A percentile compares a stretch with the other conserved stretches of the same genome.
phyloP scores from a whole-genome alignment of 345 rosid species.

The Gynandropsis gynandra region DNA sequence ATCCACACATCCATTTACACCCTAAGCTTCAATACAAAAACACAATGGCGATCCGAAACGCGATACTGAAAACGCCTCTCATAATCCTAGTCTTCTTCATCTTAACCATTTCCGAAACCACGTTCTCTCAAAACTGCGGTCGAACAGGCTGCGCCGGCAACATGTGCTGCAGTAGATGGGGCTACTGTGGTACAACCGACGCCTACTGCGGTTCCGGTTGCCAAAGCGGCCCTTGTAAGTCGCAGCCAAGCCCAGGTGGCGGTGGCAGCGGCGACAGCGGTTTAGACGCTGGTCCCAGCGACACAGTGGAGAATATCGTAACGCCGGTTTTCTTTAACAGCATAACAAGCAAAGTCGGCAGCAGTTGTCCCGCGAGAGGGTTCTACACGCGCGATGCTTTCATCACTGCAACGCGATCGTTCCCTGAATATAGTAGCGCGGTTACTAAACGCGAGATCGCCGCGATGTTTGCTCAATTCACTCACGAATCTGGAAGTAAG shows the following conservation, averaged over 20 bases:
- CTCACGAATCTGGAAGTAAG: conserved; percentile 49
- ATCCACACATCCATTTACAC: no score
- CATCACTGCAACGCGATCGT: conserved; percentile 25
- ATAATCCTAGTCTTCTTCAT: conserved; percentile 19
- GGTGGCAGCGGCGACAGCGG: conserved; percentile 23
- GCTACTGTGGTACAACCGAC: conserved; percentile 24
- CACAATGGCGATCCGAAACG: conserved; percentile 18
- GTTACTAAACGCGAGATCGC: conserved; percentile 48
- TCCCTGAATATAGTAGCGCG: conserved; percentile 24
- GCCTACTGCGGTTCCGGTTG: conserved; percentile 29
- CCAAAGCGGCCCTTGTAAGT: conserved; percentile 25
- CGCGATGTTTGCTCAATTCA: conserved; percentile 46
- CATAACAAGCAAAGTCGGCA: conserved; percentile 29
- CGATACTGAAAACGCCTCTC: conserved; percentile 11
- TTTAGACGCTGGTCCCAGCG: conserved; percentile 22
- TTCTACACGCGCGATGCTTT: conserved; percentile 40
- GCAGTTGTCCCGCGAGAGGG: conserved; percentile 38
- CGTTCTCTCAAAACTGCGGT: conserved; percentile 22
- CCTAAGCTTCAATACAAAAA: no score
- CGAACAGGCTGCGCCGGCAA: conserved; percentile 18
- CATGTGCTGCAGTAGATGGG: conserved; percentile 30
- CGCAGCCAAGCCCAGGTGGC: no score
- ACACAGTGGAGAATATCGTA: conserved; percentile 32
- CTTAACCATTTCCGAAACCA: conserved; percentile 16
- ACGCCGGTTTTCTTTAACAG: conserved; percentile 38